Evolutionary conservation across 257 asterid species (phyloP).

Genomic region (Nemophila menziesii): DNA sequence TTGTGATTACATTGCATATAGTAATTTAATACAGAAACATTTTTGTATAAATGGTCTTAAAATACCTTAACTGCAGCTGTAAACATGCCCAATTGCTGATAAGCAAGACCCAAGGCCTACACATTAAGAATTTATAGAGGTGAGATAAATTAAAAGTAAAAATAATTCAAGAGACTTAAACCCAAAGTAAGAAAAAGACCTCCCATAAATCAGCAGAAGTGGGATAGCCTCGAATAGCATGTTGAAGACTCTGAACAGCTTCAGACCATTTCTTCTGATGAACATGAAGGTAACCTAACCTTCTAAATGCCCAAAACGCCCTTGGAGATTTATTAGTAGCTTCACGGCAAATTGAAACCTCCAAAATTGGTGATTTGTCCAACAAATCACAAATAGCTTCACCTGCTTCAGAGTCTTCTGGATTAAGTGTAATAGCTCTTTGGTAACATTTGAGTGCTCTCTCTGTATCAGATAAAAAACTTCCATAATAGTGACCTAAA

Average conservation of each 20-base stretch:
- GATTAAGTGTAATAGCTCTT: constrained; percentile 76
- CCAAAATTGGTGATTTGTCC: constrained; percentile 45
- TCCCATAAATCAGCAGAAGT: constrained; percentile 88
- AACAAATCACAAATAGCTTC: constrained; percentile 75
- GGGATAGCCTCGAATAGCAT: constrained; percentile 91
- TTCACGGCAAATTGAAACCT: constrained; percentile 64
- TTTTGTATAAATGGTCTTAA: no score
- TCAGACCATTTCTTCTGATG: constrained; percentile 81
- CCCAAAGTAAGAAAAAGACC: constrained; percentile 24
- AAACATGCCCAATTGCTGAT: constrained; percentile 88
- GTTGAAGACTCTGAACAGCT: constrained; percentile 86
- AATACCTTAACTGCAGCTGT: constrained; percentile 92
- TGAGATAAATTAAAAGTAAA: background rate
- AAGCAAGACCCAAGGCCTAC: constrained; percentile 88
- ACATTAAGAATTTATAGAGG: constrained; percentile 19
- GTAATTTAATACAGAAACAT: background rate
- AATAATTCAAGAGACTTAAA: constrained; percentile 5
- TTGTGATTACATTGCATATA: background rate
- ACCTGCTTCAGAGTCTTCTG: constrained; percentile 79
- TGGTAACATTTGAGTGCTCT: constrained; percentile 93
- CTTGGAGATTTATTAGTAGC: constrained; percentile 76
- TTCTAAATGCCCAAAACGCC: constrained; percentile 94
- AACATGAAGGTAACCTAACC: constrained; percentile 62
- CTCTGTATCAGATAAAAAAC: constrained; percentile 42
- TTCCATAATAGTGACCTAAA: constrained; percentile 68